Percentiles rank a stretch among this genome's conserved stretches.
Conservation (phyloP, 2,329 filamentous ascomycete species). For the Fonsecaea multimorphosa region DNA sequence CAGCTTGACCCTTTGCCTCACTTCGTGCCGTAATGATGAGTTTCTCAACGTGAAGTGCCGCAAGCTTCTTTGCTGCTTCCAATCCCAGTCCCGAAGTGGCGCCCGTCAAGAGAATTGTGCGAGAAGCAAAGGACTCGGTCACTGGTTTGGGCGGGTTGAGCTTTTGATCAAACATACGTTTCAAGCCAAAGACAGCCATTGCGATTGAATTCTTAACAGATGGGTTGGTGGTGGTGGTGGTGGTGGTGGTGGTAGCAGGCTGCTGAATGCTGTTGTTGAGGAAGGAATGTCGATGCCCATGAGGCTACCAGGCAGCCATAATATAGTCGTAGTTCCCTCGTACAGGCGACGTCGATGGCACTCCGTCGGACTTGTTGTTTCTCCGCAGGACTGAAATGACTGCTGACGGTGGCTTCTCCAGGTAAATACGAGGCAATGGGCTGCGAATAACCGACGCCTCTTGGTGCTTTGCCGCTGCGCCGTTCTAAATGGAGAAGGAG, state of each 20-base stretch:
- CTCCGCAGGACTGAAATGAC: background rate
- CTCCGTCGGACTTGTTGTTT: constrained; percentile 4
- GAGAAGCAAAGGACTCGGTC: constrained; percentile 50
- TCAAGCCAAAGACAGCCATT: constrained; percentile 19
- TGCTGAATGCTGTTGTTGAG: background rate
- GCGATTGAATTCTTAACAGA: background rate
- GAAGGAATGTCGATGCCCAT: constrained; percentile 39
- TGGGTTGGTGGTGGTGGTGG: background rate
- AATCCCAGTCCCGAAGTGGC: constrained; percentile 59
- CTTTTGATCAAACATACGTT: constrained; percentile 27
- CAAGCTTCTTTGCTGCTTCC: constrained; percentile 57
- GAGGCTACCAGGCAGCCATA: background rate
- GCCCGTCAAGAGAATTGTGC: constrained; percentile 58
- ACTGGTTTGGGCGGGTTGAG: constrained; percentile 41
- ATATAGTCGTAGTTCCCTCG: background rate
- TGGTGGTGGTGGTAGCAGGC: background rate
- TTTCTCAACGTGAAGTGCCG: constrained; percentile 49
- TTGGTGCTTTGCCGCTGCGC: background rate
- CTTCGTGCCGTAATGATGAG: constrained; percentile 58
- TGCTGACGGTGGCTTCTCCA: background rate
- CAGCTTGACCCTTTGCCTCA: constrained; percentile 49
- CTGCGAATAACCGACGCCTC: background rate
- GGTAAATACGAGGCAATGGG: too few relatives aligned
- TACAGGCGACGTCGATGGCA: background rate
- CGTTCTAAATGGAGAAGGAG: background rate